These are phyloP conservation scores for Phaffomyces opuntiae DNA, from an alignment of 805 yeast species.

Conservation along the genomic window DNA sequence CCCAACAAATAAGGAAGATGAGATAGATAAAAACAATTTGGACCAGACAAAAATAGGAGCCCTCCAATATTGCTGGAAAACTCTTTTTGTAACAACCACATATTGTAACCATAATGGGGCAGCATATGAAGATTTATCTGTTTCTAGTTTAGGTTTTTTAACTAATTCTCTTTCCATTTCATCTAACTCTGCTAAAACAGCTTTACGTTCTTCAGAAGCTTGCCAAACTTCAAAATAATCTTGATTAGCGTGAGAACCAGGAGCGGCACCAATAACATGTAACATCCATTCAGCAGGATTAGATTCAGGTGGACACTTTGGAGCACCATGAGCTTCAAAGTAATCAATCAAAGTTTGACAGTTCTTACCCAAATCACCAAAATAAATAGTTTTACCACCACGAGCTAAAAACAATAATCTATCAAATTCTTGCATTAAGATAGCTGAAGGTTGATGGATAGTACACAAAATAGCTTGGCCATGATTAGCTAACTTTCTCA, in stretches of 20 bases:
- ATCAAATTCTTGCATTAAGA: slow-evolving; percentile 71
- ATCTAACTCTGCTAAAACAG: slow-evolving; percentile 52
- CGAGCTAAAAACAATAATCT: slow-evolving; percentile 59
- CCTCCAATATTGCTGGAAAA: slow-evolving; percentile 62
- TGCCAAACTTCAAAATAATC: slow-evolving; percentile 77
- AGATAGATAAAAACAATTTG: slow-evolving; percentile 45
- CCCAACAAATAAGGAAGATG: slow-evolving; percentile 62
- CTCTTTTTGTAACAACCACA: slow-evolving; percentile 42
- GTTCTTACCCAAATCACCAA: slow-evolving; percentile 64
- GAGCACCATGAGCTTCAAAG: slow-evolving; percentile 61
- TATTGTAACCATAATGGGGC: slow-evolving; percentile 36
- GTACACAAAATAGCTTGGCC: slow-evolving; percentile 68
- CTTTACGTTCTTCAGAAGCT: slow-evolving; percentile 54
- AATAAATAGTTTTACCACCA: slow-evolving; percentile 72
- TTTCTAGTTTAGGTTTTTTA: slow-evolving; percentile 26
- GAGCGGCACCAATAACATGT: slow-evolving; percentile 78
- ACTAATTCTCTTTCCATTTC: slow-evolving; percentile 56
- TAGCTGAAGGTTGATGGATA: slow-evolving; percentile 82
- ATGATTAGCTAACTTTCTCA: slow-evolving; percentile 51
- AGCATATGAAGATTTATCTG: slow-evolving; percentile 37
- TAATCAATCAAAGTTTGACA: slow-evolving; percentile 53
- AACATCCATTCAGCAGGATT: slow-evolving; percentile 94
- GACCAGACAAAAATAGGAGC: slow-evolving; percentile 57
- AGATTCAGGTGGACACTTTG: slow-evolving; percentile 57
- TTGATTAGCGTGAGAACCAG: slow-evolving; percentile 66